Conservation (phyloP, 495 filamentous ascomycete species). For the Neurospora sp. region DNA sequence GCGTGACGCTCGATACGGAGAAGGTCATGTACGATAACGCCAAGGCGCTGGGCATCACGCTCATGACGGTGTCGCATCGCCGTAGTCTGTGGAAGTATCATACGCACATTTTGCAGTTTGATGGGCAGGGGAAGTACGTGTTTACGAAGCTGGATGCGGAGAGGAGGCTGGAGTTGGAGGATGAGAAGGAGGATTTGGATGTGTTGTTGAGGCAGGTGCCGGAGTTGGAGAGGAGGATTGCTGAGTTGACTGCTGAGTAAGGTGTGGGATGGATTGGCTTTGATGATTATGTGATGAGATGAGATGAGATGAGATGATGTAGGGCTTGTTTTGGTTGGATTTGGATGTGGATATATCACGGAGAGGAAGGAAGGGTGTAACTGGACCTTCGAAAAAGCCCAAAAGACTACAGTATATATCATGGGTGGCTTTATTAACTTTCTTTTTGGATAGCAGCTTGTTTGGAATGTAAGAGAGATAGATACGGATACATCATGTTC, state of each 20-base stretch:
- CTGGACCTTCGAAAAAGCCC: background rate
- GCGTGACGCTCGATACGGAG: slow-evolving; percentile 86
- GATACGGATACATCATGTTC: background rate
- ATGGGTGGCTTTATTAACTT: background rate
- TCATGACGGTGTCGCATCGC: slow-evolving; percentile 92
- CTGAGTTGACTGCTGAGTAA: slow-evolving; percentile 50
- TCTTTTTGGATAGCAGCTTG: background rate
- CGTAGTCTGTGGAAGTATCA: slow-evolving; percentile 95
- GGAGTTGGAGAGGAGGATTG: slow-evolving; percentile 75
- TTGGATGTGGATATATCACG: background rate
- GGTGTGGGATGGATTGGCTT: background rate
- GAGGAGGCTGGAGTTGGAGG: slow-evolving; percentile 71
- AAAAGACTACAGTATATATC: background rate
- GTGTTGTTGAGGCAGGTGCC: slow-evolving; percentile 71
- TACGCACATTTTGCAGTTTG: slow-evolving; percentile 85
- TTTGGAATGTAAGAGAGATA: background rate
- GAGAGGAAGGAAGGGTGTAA: background rate
- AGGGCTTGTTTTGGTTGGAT: background rate
- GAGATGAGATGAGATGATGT: background rate
- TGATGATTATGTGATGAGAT: background rate
- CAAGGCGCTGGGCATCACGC: slow-evolving; percentile 78
- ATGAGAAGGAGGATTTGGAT: slow-evolving; percentile 94
- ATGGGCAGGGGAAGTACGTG: slow-evolving; percentile 83
- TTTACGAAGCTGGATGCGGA: slow-evolving; percentile 91
- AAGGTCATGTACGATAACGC: slow-evolving; percentile 95